Base-by-base conservation (phyloP, 352 stramenopile species). In the Discostella stelligera region DNA sequence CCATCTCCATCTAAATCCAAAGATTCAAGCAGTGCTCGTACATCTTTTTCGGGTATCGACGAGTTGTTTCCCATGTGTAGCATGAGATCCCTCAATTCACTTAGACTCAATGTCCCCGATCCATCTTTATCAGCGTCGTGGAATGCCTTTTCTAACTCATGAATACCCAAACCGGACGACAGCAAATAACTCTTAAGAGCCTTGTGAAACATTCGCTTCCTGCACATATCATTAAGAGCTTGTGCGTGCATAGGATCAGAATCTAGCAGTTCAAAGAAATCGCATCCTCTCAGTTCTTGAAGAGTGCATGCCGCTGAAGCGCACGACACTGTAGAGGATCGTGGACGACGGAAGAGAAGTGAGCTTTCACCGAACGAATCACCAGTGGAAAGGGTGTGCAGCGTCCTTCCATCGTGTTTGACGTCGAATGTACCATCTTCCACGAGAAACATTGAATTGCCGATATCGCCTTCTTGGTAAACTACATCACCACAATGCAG, bases 341-440 rank as follows among this genome's bases (percentile, higher is more conserved):
- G 53, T 21, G 78, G 75, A 39, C 76, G 74, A 32, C 82, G 55
- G 69, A 90, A 87, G 1, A 90, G 53, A 3, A 90, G 63, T 27
- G 82, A 88, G 3, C 73, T 84, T 68, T 90, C 86, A 48, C 84
- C 86, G 77, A 92, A 92, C n/a, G 78, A 86, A 48, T 92, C 86
- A 18, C 84, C 84, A 16, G 52, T 11, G 14, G 60, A 23, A 63
- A 88, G 84, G 21, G 71, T 80, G 48, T 91, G 82, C 27, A 89
- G 67, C 11, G 61, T 30, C 41, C 59, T 72, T 7, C 63, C 68
- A 16, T 61, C 69, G 65, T 87, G 82, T 13, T 77, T 64, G 13
- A 90, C 85, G 66, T 86, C 71, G 2, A 90, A 60, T 30, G 74
- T 77, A n/a, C 63, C 70, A 44, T 88, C 83, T 59, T 87, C 78